Evolutionary conservation across 441 rosid genomes (phyloP).

Genomic region (Adansonia gregorii): DNA sequence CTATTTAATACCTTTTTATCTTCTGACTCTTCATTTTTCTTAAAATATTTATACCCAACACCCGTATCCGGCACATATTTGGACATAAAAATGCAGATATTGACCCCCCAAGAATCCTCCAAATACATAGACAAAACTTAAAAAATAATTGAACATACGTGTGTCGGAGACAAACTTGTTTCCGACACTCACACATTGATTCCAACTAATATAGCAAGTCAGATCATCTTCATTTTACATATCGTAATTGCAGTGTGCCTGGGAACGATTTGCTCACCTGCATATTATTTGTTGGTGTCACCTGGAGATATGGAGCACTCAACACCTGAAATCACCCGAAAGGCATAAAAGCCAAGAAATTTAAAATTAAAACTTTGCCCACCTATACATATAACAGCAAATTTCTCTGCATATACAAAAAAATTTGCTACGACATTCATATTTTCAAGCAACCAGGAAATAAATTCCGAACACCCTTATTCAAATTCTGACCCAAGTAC

Average conservation of each 20-base stretch:
- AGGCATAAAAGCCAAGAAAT: slow-evolving; percentile 11
- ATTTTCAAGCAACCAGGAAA: background rate
- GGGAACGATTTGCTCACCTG: slow-evolving; percentile 50
- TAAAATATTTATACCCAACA: too few relatives aligned
- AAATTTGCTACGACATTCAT: background rate
- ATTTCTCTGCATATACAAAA: background rate
- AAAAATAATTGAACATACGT: too few relatives aligned
- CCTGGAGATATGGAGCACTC: slow-evolving; percentile 90
- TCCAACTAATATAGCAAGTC: background rate
- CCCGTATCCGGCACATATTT: too few relatives aligned
- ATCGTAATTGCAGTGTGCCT: background rate
- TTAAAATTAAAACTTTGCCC: slow-evolving; percentile 19
- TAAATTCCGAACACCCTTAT: background rate
- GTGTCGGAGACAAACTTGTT: too few relatives aligned
- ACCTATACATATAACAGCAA: background rate
- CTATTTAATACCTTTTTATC: background rate
- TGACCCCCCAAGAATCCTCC: too few relatives aligned
- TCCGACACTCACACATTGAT: too few relatives aligned
- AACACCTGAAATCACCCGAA: slow-evolving; percentile 60
- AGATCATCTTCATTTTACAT: background rate
- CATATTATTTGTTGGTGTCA: slow-evolving; percentile 42
- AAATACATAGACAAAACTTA: too few relatives aligned
- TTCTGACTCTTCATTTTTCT: too few relatives aligned
- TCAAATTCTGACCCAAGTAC: background rate
- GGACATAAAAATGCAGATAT: too few relatives aligned